Conservation (phyloP, 177 flowering plant species). For the Tripterygium wilfordii region DNA sequence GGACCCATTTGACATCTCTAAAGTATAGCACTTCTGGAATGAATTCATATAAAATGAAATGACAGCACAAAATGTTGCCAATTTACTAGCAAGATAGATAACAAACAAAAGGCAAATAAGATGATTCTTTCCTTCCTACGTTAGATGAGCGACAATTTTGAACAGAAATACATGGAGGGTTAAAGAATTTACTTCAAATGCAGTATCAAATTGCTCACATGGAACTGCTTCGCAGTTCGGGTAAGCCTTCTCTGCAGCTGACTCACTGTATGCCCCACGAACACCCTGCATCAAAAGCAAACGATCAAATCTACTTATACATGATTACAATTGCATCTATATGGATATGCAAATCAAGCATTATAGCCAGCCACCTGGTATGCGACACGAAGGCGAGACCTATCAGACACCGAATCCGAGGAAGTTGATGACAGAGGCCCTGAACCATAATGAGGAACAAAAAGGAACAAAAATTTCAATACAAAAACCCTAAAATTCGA, state of each 20-base stretch:
- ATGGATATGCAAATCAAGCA: not conserved
- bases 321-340: not conserved
- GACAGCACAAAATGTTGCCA: too few species aligned
- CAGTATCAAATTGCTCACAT: constrained; percentile 81
- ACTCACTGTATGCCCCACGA: constrained; percentile 89
- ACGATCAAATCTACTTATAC: not conserved
- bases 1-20: too few species aligned
- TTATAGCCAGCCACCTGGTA: constrained; percentile 47
- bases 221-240: constrained; percentile 92
- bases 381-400: constrained; percentile 73
- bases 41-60: too few species aligned
- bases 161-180: constrained; percentile 1
- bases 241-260: constrained; percentile 89
- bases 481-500: too few species aligned
- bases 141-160: not conserved
- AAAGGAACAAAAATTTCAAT: too few species aligned
- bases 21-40: too few species aligned
- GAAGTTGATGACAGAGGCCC: constrained; percentile 50
- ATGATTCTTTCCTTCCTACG: too few species aligned
- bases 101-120: too few species aligned
- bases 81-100: too few species aligned
- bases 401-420: constrained; percentile 27
- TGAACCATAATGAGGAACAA: constrained; percentile 24
- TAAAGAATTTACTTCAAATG: constrained; percentile 48
- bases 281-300: constrained; percentile 52